Conservation (phyloP, 306 rosid genomes). For the Sophora flavescens region DNA sequence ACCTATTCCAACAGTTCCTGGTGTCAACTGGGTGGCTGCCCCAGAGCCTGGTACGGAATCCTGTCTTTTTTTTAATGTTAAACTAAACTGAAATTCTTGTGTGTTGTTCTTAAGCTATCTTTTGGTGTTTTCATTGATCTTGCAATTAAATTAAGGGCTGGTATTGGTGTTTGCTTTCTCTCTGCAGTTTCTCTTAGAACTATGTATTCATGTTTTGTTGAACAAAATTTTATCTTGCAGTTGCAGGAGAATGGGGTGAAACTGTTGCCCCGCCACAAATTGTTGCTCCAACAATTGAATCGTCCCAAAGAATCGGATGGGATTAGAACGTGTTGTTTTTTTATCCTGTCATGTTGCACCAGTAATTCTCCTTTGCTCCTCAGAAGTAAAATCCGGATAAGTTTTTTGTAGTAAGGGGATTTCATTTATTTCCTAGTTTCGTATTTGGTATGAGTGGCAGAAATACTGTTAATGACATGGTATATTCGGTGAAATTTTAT, state of each 20-base stretch:
- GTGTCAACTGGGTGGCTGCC: slow-evolving; percentile 45
- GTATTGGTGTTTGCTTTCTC: no score
- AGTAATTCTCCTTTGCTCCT: slow-evolving; percentile 6
- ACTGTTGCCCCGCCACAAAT: slow-evolving; percentile 48
- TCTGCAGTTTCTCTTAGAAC: neutral
- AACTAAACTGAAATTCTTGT: neutral
- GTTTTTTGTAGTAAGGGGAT: slow-evolving; percentile 25
- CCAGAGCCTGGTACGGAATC: slow-evolving; percentile 47
- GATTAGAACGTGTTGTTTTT: slow-evolving; percentile 38
- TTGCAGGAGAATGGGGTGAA: slow-evolving; percentile 51
- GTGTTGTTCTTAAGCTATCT: neutral
- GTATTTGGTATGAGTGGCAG: slow-evolving; percentile 20
- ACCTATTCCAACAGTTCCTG: slow-evolving; percentile 54
- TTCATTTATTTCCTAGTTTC: neutral
- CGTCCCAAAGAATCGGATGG: slow-evolving; percentile 56
- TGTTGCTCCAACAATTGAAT: slow-evolving; percentile 21
- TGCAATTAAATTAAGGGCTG: neutral
- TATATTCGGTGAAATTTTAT: slow-evolving; percentile 13
- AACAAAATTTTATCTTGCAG: neutral
- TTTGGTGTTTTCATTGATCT: neutral
- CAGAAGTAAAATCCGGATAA: slow-evolving; percentile 22
- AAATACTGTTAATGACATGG: slow-evolving; percentile 28
- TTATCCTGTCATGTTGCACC: neutral
- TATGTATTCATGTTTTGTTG: neutral
- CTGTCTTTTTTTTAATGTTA: neutral